phyloP scores from a whole-genome alignment of 306 rosid species.

The Pyrus bretschneideri region DNA sequence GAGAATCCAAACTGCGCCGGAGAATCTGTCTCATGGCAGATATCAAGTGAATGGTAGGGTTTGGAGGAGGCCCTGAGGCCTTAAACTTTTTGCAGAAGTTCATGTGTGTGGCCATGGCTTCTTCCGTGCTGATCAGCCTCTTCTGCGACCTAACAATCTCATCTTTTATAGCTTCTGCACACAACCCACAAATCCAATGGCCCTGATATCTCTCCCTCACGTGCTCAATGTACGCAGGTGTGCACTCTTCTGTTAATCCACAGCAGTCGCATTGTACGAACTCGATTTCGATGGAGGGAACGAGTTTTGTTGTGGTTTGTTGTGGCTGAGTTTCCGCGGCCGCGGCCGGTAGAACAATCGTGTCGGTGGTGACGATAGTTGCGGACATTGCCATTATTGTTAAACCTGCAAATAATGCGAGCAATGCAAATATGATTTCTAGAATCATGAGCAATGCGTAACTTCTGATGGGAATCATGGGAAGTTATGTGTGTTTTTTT shows the following conservation, averaged over 20 bases:
- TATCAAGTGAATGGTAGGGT: conserved; percentile 69
- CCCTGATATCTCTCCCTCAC: conserved; percentile 62
- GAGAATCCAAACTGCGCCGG: conserved; percentile 68
- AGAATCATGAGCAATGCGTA: background rate
- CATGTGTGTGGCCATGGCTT: conserved; percentile 73
- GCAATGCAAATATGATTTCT: background rate
- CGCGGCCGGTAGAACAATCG: conserved; percentile 28
- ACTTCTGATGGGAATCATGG: background rate
- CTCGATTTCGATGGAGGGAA: conserved; percentile 50
- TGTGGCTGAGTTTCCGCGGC: conserved; percentile 49
- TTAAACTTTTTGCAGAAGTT: conserved; percentile 67
- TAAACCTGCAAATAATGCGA: conserved; percentile 33
- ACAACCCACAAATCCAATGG: conserved; percentile 90
- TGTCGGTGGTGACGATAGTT: conserved; percentile 55
- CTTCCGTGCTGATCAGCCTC: conserved; percentile 70
- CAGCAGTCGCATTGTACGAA: conserved; percentile 84
- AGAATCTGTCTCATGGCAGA: conserved; percentile 88
- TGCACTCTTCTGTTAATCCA: conserved; percentile 90
- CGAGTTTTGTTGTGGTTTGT: conserved; percentile 22
- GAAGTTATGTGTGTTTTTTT: background rate
- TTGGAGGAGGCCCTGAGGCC: conserved; percentile 60
- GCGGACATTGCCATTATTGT: conserved; percentile 54
- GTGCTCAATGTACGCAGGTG: conserved; percentile 66
- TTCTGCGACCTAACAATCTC: conserved; percentile 69
- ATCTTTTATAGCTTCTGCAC: conserved; percentile 82